Base-by-base conservation (phyloP, 306 rosid species). In the Cyamopsis tetragonoloba region DNA sequence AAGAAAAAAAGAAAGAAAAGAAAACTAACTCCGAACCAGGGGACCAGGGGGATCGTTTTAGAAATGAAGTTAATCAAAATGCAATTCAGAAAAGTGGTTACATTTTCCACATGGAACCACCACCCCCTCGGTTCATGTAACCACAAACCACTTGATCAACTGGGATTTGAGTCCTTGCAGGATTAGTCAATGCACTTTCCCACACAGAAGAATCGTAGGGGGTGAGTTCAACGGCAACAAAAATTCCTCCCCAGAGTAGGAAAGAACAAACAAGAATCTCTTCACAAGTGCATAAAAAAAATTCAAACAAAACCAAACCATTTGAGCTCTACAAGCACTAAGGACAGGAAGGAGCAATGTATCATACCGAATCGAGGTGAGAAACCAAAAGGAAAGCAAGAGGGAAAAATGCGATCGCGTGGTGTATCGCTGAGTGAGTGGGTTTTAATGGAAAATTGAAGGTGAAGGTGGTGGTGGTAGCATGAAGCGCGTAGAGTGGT, bases 281-380 rank as follows among this genome's bases (percentile, higher is more conserved):
- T 23, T 37, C 6, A 37, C 6, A 24, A 59, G 39, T 49, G 22
- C 1, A 23, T 71, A 8, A 31, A 31, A 32, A 19, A 3, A 68
- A 12, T 1, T 7, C 13, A 51, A 49, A 1, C 9, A 42, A 0
- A 23, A 44, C 0, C 4, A 1, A 66, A 57, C 24, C 24, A 3
- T 35, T 55, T 44, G 13, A 43, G 22, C 8, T 14, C 27, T 10
- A 23, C 3, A 10, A 54, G n/a, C 4, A 63, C 0, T 17, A 0
- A 3, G n/a, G 22, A 47, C 3, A 32, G 17, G 14, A 77, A 35
- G 15, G 41, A 54, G 35, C 1, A 14, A 11, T 63, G 28, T 22
- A 13, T 46, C 44, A 27, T 70, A 77, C 81, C 81, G 24, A 24
- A 56, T 38, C 60, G 51, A 4, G 14, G 30, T 14, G 62, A 3